Evolutionary conservation across 2,329 filamentous ascomycete genomes (phyloP).

Genomic region (Mollisiaceae sp.): DNA sequence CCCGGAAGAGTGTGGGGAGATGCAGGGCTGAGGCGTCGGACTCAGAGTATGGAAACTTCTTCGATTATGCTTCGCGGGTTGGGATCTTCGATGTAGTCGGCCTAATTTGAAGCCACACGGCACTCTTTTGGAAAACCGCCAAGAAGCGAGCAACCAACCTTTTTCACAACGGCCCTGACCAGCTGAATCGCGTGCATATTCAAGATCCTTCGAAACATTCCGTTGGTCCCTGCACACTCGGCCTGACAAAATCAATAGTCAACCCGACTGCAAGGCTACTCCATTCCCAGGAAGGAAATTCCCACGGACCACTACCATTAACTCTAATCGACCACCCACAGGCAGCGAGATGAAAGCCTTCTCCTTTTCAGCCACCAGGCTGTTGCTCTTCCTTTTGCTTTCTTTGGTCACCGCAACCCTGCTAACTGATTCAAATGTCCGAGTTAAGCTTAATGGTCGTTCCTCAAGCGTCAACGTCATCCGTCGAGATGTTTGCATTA

Average conservation of each 20-base stretch:
- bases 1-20: slow-evolving; percentile 10
- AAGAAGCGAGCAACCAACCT: neutral
- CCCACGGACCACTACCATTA: neutral
- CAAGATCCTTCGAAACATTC: neutral
- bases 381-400: neutral
- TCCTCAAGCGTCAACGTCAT: neutral
- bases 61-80: neutral
- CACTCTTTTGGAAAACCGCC: neutral
- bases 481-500: slow-evolving; percentile 36
- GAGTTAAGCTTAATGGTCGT: neutral
- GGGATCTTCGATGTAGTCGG: neutral
- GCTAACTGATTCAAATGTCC: neutral
- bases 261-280: neutral
- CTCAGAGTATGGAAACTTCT: neutral
- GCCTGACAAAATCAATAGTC: neutral
- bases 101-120: neutral
- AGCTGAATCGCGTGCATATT: neutral
- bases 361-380: neutral
- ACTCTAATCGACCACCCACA: neutral
- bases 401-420: neutral
- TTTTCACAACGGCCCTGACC: neutral
- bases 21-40: neutral
- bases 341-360: neutral
- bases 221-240: neutral
- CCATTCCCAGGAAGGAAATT: neutral